phyloP scores from a whole-genome alignment of 2,329 filamentous ascomycete genomes.

The Diaporthe eres region DNA sequence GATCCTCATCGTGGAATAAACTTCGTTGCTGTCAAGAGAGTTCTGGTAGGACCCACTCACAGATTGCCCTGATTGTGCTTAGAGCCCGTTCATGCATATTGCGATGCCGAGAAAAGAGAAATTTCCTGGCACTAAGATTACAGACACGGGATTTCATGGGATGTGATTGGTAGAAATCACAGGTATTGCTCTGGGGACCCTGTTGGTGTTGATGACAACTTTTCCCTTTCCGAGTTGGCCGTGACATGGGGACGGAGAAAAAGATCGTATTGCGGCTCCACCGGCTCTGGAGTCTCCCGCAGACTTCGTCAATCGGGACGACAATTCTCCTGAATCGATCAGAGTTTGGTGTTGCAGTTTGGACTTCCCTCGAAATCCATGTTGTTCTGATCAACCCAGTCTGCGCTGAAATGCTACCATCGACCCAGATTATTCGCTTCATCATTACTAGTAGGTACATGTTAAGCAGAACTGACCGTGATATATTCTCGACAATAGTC shows the following conservation, averaged over 20 bases:
- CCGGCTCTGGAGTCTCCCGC: not conserved
- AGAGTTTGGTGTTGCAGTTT: not conserved
- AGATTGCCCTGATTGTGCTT: not conserved
- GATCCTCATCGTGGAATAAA: not conserved
- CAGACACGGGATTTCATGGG: not conserved
- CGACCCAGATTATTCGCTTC: slow-evolving; percentile 19
- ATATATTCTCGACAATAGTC: not conserved
- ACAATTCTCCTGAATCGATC: not conserved
- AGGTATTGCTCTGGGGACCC: no score
- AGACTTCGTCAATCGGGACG: not conserved
- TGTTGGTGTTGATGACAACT: not conserved
- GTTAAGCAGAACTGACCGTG: not conserved
- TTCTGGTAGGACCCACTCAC: slow-evolving; percentile 8
- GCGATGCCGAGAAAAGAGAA: no score
- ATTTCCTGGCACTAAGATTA: not conserved
- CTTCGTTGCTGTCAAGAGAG: slow-evolving; percentile 13
- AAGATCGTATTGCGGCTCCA: not conserved
- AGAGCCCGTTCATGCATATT: not conserved
- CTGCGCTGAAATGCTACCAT: no score
- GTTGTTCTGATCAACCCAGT: no score
- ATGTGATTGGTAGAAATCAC: not conserved
- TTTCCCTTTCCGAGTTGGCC: not conserved
- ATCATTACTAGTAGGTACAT: not conserved
- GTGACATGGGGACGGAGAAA: not conserved
- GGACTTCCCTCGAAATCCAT: not conserved